These are phyloP conservation scores for Xylaria grammica DNA, from an alignment of 495 filamentous ascomycete genomes.

Conservation along the genomic window DNA sequence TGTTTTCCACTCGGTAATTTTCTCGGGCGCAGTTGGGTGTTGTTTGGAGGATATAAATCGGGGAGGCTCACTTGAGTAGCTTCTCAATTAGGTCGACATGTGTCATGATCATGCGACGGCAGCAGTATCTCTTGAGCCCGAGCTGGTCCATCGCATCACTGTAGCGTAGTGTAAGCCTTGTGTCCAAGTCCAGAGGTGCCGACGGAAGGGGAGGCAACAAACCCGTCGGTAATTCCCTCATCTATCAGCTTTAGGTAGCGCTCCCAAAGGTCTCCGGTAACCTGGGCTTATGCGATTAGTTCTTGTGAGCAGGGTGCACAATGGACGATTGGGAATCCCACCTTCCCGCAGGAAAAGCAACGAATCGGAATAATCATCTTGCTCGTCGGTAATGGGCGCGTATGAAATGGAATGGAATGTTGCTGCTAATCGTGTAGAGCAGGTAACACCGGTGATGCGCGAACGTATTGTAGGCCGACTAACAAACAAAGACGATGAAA, in stretches of 20 bases:
- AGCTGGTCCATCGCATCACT: constrained; percentile 94
- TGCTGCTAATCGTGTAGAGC: background rate
- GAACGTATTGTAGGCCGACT: background rate
- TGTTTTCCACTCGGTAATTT: background rate
- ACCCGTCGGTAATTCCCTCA: constrained; percentile 79
- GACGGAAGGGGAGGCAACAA: constrained; percentile 29
- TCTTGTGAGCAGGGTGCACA: background rate
- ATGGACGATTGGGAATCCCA: constrained; percentile 42
- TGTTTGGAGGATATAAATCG: background rate
- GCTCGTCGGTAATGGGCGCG: constrained; percentile 21
- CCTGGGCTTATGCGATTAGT: constrained; percentile 57
- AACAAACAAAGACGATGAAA: constrained; percentile 9
- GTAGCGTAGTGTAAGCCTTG: constrained; percentile 22
- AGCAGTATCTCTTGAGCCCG: constrained; percentile 94
- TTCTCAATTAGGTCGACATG: constrained; percentile 99
- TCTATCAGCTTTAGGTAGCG: constrained; percentile 85
- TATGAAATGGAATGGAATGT: no score
- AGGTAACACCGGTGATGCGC: background rate
- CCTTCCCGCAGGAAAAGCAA: constrained; percentile 99
- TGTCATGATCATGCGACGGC: constrained; percentile 99
- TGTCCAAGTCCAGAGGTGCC: background rate
- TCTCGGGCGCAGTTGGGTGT: constrained; percentile 1
- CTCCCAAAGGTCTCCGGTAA: constrained; percentile 97
- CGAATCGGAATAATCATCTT: constrained; percentile 98
- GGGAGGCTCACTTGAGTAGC: constrained; percentile 76